Evolutionary conservation across 148 eudicot species (phyloP), one percentile per base, ranked within the genome.

Genomic region (Amaranthus hypochondriacus): DNA sequence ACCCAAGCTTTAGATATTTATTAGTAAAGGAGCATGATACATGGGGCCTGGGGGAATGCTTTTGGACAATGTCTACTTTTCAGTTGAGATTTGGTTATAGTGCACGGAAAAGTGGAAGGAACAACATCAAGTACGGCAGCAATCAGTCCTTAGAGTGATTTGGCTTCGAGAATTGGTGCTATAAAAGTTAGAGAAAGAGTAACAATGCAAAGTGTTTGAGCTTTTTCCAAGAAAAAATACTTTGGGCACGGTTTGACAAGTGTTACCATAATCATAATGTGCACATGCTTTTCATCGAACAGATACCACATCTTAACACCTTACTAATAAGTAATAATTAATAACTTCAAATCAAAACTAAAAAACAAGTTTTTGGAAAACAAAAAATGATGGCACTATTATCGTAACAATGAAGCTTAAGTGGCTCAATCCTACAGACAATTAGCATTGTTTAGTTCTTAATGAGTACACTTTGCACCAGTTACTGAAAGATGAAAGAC

Each of bases 111-210:
- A 18, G 18, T 59, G 3, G 67, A 54, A 44, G 68, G 13, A 43
- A 62, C 48, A 4, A 69, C 60, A 67, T 73, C 76, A 7, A 62
- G 44, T 7, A 78, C 73, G 46, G 77, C 69, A 61, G 63, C 76
- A 9, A 78, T 76, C 10, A 67, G 21, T 43, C 68, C 72, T 73
- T 60, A 59, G 21, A n/a, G 47, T 6, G 77, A 39, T 39, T 67
- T 72, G 11, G 81, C 68, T 73, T 55, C 76, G 1, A 59, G 59
- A 44, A 5, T 7, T 6, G 69, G 39, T 9, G 55, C 14, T 44
- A 9, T 4, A 13, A 76, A 74, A 59, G 49, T 28, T 3, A 67
- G 7, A 52, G 73, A 78, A 43, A 61, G 55, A 13, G 69, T 7
- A 11, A 68, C 1, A 12, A 73, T 43, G 56, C 53, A 55, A 13